phyloP scores from a whole-genome alignment of 768 basidiomycete species.

The Serpula lacrymans region DNA sequence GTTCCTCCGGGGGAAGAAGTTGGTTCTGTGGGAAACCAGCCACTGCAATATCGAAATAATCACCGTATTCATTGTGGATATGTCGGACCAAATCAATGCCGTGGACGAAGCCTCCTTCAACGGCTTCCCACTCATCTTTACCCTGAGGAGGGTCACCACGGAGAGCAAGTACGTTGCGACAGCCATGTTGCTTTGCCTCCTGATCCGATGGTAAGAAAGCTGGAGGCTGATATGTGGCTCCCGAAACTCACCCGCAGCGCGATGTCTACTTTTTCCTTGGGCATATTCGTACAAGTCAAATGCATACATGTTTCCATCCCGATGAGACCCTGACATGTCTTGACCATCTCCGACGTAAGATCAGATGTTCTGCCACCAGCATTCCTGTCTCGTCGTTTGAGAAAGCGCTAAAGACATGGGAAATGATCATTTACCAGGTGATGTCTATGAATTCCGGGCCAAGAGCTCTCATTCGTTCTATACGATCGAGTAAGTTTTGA shows the following conservation, averaged over 20 bases:
- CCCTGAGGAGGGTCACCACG: constrained; percentile 91
- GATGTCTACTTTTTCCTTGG: constrained; percentile 89
- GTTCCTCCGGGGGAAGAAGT: constrained; percentile 67
- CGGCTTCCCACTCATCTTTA: constrained; percentile 87
- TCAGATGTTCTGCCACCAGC: constrained; percentile 96
- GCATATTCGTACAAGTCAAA: constrained; percentile 98
- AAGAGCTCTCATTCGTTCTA: constrained; percentile 93
- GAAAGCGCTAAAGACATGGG: background rate
- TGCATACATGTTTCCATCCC: constrained; percentile 99
- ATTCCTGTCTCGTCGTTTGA: constrained; percentile 57
- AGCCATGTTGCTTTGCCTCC: constrained; percentile 89
- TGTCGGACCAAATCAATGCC: constrained; percentile 91
- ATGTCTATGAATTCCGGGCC: constrained; percentile 99
- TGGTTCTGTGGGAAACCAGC: constrained; percentile 90
- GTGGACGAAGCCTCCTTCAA: constrained; percentile 86
- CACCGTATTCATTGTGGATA: constrained; percentile 77
- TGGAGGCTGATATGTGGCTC: constrained; percentile 3
- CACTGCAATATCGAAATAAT: constrained; percentile 95
- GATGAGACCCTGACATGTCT: constrained; percentile 88
- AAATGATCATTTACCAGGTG: constrained; percentile 65
- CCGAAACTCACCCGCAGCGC: constrained; percentile 73
- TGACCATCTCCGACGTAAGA: constrained; percentile 89
- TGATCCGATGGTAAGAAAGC: too few species aligned
- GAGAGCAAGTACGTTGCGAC: constrained; percentile 89
- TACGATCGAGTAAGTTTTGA: constrained; percentile 96